Conservation (phyloP, 257 asterid species). For the Eustoma russellianum region DNA sequence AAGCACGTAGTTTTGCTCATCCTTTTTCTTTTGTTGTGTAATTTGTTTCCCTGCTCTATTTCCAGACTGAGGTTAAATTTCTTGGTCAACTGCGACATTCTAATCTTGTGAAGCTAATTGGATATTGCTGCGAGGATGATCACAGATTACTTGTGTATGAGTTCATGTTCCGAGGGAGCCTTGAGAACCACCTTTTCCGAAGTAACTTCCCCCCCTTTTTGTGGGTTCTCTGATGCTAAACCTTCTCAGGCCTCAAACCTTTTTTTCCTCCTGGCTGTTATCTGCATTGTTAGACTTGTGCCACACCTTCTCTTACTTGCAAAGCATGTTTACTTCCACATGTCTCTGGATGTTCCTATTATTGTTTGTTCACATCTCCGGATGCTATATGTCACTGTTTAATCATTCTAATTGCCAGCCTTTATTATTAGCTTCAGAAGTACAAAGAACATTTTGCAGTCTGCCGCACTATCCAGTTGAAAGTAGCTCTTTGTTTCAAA, state of each 20-base stretch:
- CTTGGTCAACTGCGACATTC: constrained; percentile 97
- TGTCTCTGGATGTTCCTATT: not conserved
- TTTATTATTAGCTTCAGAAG: no score
- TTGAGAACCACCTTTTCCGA: constrained; percentile 96
- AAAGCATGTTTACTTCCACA: not conserved
- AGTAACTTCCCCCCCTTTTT: constrained; percentile 34
- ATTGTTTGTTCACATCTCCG: not conserved
- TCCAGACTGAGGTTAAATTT: constrained; percentile 92
- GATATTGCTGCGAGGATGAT: constrained; percentile 99
- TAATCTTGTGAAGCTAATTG: constrained; percentile 90
- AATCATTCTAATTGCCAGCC: no score
- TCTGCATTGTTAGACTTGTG: not conserved
- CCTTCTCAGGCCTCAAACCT: not conserved
- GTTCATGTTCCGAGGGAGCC: constrained; percentile 98
- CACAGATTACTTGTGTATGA: constrained; percentile 92
- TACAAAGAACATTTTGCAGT: no score
- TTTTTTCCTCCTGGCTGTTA: no score
- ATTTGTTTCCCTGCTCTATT: constrained; percentile 4
- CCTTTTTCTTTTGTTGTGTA: not conserved
- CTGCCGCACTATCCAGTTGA: no score
- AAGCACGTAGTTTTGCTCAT: not conserved
- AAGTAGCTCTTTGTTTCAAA: no score
- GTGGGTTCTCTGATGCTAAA: no score
- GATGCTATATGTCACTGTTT: no score
- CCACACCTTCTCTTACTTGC: not conserved